Base-by-base conservation (phyloP, 2,329 filamentous ascomycete genomes). In the Colletotrichum cereale region DNA sequence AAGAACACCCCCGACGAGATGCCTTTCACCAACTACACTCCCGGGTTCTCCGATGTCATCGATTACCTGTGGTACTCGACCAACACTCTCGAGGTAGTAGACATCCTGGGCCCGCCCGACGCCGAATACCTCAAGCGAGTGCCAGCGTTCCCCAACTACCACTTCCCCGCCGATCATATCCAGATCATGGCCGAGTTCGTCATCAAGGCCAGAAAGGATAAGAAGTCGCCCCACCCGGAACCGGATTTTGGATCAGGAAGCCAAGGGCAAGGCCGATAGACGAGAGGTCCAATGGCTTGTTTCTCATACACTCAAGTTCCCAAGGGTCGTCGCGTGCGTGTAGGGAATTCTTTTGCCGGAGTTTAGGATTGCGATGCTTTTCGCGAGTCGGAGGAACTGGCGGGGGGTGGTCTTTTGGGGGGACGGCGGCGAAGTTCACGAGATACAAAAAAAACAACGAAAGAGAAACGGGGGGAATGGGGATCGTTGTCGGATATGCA, bases 41-140 rank as follows among this genome's bases (percentile, higher is more conserved):
- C 96, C 1, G 90, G 91, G n/a, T 99, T 98, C 83, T 89, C 90
- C 62, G 95, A 95, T 73, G 93, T 97, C 68, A 93, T 99, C 75
- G 96, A 99, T 80, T 98, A 98, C 82, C 94, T 99, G 77, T 98
- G 95, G 95, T 99, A 97, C 83, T 95, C 95, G 67, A 96, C 94
- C 69, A 97, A 96, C 81, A 91, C 92, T 29, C 86, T 98, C 55
- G 93, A 96, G 79, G 93, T 97, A 31, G 91, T 94, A 24, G 92
- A 92, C 64, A 83, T 98, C 64, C 90, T 98, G 5, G 95, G 95
- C 38, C 93, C 96, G 53, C 93, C 97, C 2, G 95, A 98, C 80
- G 89, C 91, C 74, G 89, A 93, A 36, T 96, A 97, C 80, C 89
- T 97, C 69, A 92, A 93, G 80, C 89, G 92, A 63, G 94, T 98